Percentiles rank a stretch among this genome's conserved stretches.
phyloP scores from a whole-genome alignment of 768 basidiomycete species.

The Coprinopsis strossmayeri region DNA sequence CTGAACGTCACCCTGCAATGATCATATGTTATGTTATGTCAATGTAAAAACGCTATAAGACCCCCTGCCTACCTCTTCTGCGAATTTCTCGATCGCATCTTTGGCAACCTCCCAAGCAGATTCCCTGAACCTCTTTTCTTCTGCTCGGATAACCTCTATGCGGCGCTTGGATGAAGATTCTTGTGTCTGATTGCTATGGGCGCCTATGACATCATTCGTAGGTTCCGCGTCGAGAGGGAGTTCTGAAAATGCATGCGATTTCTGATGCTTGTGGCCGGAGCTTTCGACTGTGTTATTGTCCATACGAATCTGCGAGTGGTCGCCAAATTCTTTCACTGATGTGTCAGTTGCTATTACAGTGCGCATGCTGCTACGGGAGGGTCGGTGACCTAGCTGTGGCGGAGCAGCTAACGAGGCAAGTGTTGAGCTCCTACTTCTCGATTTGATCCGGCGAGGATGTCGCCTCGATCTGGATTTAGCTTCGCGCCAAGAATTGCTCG shows the following conservation, averaged over 20 bases:
- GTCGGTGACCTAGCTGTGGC: constrained; percentile 34
- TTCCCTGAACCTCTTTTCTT: constrained; percentile 47
- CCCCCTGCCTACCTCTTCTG: constrained; percentile 43
- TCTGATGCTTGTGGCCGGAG: constrained; percentile 21
- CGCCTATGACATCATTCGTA: constrained; percentile 7
- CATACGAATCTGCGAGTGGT: constrained; percentile 14
- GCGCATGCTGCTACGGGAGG: constrained; percentile 61
- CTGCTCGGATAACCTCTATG: constrained; percentile 35
- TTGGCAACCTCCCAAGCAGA: constrained; percentile 51
- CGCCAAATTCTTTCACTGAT: constrained; percentile 27
- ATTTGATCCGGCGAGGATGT: constrained; percentile 28
- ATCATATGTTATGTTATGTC: constrained; percentile 6
- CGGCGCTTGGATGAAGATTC: constrained; percentile 32
- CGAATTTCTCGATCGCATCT: constrained; percentile 52
- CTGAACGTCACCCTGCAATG: constrained; percentile 65
- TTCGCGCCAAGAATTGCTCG: constrained; percentile 23
- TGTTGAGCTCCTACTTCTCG: constrained; percentile 60
- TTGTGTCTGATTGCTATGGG: constrained; percentile 15
- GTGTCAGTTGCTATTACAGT: constrained; percentile 60
- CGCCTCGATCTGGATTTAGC: constrained; percentile 27
- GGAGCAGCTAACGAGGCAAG: constrained; percentile 53
- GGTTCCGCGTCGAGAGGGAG: constrained; percentile 19
- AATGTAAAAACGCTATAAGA: neutral
- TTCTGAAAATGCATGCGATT: constrained; percentile 24
- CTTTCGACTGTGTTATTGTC: constrained; percentile 15